Evolutionary conservation across 2,329 filamentous ascomycete genomes (phyloP).

Genomic region (Hypoxylon sp.): DNA sequence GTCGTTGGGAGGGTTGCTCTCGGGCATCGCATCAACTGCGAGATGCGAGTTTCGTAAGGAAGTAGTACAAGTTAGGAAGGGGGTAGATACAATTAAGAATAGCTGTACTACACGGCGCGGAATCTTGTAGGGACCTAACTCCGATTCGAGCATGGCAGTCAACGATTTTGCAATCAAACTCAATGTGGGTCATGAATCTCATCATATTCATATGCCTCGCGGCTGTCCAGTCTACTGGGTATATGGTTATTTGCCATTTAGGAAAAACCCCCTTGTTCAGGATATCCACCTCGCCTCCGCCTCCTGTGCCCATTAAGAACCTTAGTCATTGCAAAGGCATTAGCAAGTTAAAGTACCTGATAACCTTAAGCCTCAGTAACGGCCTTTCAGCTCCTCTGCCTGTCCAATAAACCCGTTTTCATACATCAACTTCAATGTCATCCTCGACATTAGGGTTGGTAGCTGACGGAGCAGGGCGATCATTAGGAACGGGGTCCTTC

Average conservation of each 20-base stretch:
- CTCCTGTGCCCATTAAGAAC: neutral
- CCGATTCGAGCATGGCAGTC: neutral
- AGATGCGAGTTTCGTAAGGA: neutral
- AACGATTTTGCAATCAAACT: neutral
- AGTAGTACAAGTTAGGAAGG: neutral
- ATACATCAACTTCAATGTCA: conserved; percentile 13
- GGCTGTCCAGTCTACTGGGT: conserved; percentile 33
- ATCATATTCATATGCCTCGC: conserved; percentile 33
- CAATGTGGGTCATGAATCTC: neutral
- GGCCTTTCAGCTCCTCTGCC: neutral
- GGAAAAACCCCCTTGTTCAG: conserved; percentile 5
- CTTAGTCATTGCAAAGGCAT: neutral
- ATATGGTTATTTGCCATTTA: conserved; percentile 25
- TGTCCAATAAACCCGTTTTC: neutral
- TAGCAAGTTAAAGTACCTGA: neutral
- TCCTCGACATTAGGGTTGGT: conserved; percentile 52
- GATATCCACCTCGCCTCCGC: conserved; percentile 7
- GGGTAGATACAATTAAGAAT: neutral
- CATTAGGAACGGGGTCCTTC: conserved; percentile 65
- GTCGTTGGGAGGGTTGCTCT: conserved; percentile 1
- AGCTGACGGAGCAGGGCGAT: conserved; percentile 61
- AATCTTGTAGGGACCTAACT: neutral
- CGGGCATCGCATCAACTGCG: neutral
- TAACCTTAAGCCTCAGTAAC: no score
- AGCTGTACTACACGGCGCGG: neutral